These are phyloP conservation scores for Podospora conica DNA, from an alignment of 495 filamentous ascomycete genomes.

Conservation along the genomic window DNA sequence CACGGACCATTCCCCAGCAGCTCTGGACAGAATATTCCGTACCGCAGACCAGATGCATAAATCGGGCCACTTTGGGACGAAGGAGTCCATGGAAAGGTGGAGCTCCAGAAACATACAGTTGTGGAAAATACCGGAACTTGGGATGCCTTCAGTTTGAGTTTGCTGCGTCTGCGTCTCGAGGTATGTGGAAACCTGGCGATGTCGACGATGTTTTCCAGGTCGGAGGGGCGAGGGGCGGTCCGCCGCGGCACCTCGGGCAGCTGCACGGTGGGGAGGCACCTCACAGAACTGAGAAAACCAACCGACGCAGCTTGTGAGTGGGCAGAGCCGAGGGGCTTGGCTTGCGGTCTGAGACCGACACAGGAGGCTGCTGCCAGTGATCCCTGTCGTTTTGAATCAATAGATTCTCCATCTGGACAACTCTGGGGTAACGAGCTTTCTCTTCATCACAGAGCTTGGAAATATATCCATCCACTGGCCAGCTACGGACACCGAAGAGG, in stretches of 20 bases:
- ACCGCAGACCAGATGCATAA: not conserved
- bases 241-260: not conserved
- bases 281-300: not conserved
- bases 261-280: not conserved
- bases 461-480: too few relatives aligned
- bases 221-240: not conserved
- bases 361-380: conserved; percentile 5
- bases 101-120: too few relatives aligned
- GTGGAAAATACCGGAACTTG: not conserved
- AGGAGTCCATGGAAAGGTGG: too few relatives aligned
- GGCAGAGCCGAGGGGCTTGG: conserved; percentile 1
- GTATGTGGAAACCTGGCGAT: too few relatives aligned
- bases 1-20: not conserved
- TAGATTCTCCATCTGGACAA: not conserved
- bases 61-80: not conserved
- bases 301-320: not conserved
- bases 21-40: not conserved
- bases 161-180: too few relatives aligned
- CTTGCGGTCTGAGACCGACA: conserved; percentile 8
- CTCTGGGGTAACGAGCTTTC: not conserved
- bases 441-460: not conserved
- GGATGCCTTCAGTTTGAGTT: too few relatives aligned
- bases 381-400: conserved; percentile 8
- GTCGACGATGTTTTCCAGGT: not conserved
- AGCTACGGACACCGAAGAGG: too few relatives aligned